A percentile compares a stretch with the other conserved stretches of the same genome.
Conservation (phyloP, 1,284 basidiomycete species). For the Leucoagaricus sp. region DNA sequence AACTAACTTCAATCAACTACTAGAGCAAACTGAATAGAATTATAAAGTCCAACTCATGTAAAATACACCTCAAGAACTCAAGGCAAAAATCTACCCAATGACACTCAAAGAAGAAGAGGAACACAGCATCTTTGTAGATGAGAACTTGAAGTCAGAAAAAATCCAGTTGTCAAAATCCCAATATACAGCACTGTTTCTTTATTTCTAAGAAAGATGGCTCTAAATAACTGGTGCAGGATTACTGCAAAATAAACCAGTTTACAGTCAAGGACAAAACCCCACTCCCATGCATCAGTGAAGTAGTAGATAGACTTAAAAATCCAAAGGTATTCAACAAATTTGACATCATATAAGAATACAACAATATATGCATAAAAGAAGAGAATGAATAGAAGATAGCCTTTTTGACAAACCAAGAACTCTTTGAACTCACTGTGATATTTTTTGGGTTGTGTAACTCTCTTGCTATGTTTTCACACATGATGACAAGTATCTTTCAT, state of each 20-base stretch:
- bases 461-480: slow-evolving; percentile 13
- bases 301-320: neutral
- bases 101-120: too few relatives aligned
- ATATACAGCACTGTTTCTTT: neutral
- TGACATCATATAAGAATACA: slow-evolving; percentile 4
- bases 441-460: slow-evolving; percentile 18
- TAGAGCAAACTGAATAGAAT: slow-evolving; percentile 20
- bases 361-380: too few relatives aligned
- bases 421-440: slow-evolving; percentile 14
- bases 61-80: too few relatives aligned
- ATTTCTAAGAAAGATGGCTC: neutral
- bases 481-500: slow-evolving; percentile 12
- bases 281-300: neutral
- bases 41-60: slow-evolving; percentile 24
- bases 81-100: too few relatives aligned
- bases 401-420: slow-evolving; percentile 2
- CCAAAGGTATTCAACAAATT: neutral
- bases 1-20: too few relatives aligned
- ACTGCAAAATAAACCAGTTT: neutral
- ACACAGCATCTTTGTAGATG: too few relatives aligned
- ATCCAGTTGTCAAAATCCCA: too few relatives aligned
- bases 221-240: slow-evolving; percentile 2
- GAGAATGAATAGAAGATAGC: too few relatives aligned
- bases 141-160: too few relatives aligned
- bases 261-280: neutral